These are phyloP conservation scores for Arthrobotrys sphaeroides DNA, from an alignment of 2,329 filamentous ascomycete genomes.

Conservation along the genomic window DNA sequence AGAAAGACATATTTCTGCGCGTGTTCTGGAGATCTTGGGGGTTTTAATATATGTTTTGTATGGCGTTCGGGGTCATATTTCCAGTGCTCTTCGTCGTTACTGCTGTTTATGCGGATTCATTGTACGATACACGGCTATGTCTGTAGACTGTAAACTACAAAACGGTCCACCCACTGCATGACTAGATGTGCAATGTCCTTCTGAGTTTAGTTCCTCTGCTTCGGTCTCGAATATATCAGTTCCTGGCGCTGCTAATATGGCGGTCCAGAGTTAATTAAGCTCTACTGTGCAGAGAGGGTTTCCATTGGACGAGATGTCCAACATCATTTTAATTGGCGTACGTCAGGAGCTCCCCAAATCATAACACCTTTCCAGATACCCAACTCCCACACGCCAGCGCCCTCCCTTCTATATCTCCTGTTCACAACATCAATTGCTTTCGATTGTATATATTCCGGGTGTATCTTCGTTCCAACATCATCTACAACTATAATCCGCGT, in stretches of 20 bases:
- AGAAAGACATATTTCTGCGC: constrained; percentile 6
- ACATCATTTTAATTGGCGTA: constrained; percentile 25
- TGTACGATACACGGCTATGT: constrained; percentile 44
- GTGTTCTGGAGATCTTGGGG: constrained; percentile 28
- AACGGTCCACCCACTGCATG: neutral
- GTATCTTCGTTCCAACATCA: neutral
- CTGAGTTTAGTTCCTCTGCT: neutral
- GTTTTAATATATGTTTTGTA: too few species aligned
- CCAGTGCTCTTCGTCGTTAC: constrained; percentile 9
- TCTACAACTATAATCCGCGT: neutral
- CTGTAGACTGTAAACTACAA: constrained; percentile 48
- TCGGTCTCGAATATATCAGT: neutral
- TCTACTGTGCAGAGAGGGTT: too few species aligned
- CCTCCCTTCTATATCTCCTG: neutral
- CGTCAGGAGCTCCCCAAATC: constrained; percentile 22
- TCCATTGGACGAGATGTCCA: constrained; percentile 11
- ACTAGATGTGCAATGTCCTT: neutral
- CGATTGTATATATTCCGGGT: constrained; percentile 38
- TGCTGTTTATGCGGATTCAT: constrained; percentile 17
- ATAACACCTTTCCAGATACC: constrained; percentile 39
- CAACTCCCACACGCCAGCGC: neutral
- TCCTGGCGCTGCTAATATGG: too few species aligned
- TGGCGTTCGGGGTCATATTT: constrained; percentile 45
- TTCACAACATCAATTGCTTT: constrained; percentile 4
- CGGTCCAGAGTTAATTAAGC: too few species aligned